Conservation (phyloP, 805 yeast species). For the Huiozyma naganishii region DNA sequence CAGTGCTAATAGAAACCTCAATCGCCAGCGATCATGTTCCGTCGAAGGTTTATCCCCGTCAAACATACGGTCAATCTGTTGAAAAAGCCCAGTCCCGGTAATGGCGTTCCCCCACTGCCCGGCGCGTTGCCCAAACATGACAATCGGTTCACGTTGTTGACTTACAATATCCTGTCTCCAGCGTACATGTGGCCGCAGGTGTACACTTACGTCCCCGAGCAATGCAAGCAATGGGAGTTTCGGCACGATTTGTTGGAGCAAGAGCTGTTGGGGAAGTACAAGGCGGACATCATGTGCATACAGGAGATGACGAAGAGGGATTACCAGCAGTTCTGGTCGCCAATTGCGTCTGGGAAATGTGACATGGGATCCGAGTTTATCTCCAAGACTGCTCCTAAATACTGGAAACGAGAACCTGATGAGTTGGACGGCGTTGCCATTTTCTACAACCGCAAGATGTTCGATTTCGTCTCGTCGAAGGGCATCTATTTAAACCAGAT, state of each 20-base stretch:
- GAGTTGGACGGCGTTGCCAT: constrained; percentile 53
- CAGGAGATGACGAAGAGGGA: constrained; percentile 40
- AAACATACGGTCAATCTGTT: not conserved
- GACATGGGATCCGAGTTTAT: constrained; percentile 40
- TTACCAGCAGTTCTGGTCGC: constrained; percentile 33
- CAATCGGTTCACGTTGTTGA: constrained; percentile 26
- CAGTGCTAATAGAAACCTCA: too few relatives aligned
- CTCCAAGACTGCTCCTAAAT: constrained; percentile 40
- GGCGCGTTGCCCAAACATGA: too few relatives aligned
- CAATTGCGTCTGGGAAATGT: constrained; percentile 15
- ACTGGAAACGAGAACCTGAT: constrained; percentile 39
- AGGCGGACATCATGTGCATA: constrained; percentile 49
- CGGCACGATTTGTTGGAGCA: constrained; percentile 35
- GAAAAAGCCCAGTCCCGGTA: not conserved
- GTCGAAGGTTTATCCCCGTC: not conserved
- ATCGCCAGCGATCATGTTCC: not conserved
- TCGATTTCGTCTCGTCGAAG: constrained; percentile 30
- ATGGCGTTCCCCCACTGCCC: not conserved
- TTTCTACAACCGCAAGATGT: constrained; percentile 39
- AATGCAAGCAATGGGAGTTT: constrained; percentile 39
- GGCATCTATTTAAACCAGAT: constrained; percentile 27
- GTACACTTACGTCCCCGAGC: constrained; percentile 38
- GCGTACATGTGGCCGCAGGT: constrained; percentile 53
- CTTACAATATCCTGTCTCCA: constrained; percentile 39
- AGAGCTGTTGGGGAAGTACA: constrained; percentile 25